A percentile compares a stretch with the other conserved stretches of the same genome.
These are phyloP conservation scores for Astrothelium macrocarpum DNA, from an alignment of 495 filamentous ascomycete species.

Conservation along the genomic window DNA sequence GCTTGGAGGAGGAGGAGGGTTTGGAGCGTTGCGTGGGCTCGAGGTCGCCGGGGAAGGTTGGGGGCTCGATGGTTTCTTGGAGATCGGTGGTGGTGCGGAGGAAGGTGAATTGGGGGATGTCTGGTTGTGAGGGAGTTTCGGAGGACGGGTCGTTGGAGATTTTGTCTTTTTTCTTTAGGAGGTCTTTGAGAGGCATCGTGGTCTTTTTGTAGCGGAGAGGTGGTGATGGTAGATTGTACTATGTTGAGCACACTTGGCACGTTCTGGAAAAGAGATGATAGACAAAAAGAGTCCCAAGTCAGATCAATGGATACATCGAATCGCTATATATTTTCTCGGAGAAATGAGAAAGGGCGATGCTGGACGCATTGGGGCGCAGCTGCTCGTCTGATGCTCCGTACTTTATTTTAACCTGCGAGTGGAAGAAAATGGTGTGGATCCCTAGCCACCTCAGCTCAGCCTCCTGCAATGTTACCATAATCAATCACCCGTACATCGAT, in stretches of 20 bases:
- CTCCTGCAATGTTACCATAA: background rate
- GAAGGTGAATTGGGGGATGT: slow-evolving; percentile 68
- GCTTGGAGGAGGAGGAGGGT: slow-evolving; percentile 40
- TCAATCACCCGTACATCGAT: background rate
- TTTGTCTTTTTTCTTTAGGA: slow-evolving; percentile 65
- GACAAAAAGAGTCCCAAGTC: background rate
- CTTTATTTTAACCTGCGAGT: no score
- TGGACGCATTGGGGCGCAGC: slow-evolving; percentile 1
- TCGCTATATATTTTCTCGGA: slow-evolving; percentile 17
- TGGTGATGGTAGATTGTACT: background rate
- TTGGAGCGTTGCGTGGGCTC: slow-evolving; percentile 33
- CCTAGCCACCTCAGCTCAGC: background rate
- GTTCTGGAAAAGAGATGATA: background rate
- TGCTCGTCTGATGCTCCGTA: background rate
- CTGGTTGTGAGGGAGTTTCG: slow-evolving; percentile 17
- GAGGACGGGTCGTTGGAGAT: slow-evolving; percentile 19
- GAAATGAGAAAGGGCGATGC: slow-evolving; percentile 11
- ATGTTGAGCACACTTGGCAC: background rate
- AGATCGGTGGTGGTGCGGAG: slow-evolving; percentile 72
- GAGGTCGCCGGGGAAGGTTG: slow-evolving; percentile 41
- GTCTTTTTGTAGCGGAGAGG: background rate
- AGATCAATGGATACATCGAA: slow-evolving; percentile 13
- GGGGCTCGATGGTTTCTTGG: slow-evolving; percentile 64
- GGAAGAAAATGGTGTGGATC: no score
- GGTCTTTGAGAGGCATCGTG: slow-evolving; percentile 62